Evolutionary conservation across 2,329 filamentous ascomycete species (phyloP).

Genomic region (Aschersonia sp.): DNA sequence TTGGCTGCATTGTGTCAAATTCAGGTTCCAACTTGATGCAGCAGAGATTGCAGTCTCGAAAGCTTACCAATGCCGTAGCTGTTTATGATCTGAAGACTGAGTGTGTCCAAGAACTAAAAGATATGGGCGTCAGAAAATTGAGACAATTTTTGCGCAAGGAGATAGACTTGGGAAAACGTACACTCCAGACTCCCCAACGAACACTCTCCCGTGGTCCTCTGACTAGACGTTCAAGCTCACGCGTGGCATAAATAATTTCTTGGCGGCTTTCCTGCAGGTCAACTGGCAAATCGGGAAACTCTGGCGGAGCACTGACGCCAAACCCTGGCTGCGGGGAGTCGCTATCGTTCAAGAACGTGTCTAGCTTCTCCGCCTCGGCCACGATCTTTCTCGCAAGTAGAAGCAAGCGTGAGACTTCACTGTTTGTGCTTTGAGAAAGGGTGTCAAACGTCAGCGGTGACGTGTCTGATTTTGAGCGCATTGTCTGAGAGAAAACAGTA

Average conservation of each 20-base stretch:
- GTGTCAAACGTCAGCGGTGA: conserved; percentile 1
- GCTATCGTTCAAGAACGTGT: conserved; percentile 28
- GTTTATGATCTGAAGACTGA: conserved; percentile 35
- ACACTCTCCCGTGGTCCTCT: conserved; percentile 35
- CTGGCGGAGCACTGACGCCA: conserved; percentile 24
- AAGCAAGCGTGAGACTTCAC: conserved; percentile 22
- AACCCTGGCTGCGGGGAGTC: conserved; percentile 28
- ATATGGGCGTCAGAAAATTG: background rate
- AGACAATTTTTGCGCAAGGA: background rate
- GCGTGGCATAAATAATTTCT: conserved; percentile 32
- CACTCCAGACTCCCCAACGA: conserved; percentile 37
- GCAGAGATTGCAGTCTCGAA: background rate
- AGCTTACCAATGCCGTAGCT: conserved; percentile 30
- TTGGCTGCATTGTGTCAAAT: conserved; percentile 20
- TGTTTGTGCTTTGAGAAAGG: conserved; percentile 1
- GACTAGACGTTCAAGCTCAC: conserved; percentile 30
- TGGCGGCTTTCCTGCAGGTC: conserved; percentile 29
- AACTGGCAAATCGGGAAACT: conserved; percentile 31
- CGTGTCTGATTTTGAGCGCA: conserved; percentile 3
- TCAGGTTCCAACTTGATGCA: background rate
- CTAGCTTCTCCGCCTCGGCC: conserved; percentile 32
- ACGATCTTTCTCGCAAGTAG: conserved; percentile 32
- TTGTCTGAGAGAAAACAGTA: conserved; percentile 12
- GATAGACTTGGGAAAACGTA: conserved; percentile 13
- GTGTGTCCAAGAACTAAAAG: conserved; percentile 30